Percentiles rank a stretch among this genome's conserved stretches.
Conservation (phyloP, 768 basidiomycete genomes). For the Porphyrellus cyaneotinctus region DNA sequence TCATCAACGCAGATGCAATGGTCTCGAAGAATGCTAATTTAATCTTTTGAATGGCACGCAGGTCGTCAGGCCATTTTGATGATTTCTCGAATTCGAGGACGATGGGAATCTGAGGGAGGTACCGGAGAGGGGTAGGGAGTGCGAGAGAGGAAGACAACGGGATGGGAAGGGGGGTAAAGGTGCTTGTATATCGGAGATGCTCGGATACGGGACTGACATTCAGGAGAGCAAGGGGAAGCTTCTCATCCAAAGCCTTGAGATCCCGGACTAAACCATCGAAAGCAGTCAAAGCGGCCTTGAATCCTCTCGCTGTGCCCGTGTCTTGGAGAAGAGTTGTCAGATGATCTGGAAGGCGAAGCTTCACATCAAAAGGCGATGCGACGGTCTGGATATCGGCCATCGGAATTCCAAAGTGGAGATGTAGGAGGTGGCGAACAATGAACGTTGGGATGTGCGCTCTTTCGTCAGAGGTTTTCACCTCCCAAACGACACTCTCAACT, state of each 20-base stretch:
- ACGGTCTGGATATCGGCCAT: slow-evolving; percentile 50
- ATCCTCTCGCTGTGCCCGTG: slow-evolving; percentile 45
- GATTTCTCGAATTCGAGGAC: slow-evolving; percentile 91
- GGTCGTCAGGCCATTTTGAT: slow-evolving; percentile 91
- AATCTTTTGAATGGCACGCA: slow-evolving; percentile 87
- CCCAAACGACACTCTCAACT: slow-evolving; percentile 94
- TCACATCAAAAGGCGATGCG: slow-evolving; percentile 54
- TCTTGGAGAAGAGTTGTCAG: slow-evolving; percentile 40
- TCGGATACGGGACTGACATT: slow-evolving; percentile 73
- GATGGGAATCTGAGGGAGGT: slow-evolving; percentile 66
- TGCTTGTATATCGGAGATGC: slow-evolving; percentile 76
- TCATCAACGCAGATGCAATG: slow-evolving; percentile 64
- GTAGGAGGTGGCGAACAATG: slow-evolving; percentile 72
- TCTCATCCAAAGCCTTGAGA: slow-evolving; percentile 68
- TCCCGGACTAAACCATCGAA: slow-evolving; percentile 75
- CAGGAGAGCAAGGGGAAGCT: slow-evolving; percentile 73
- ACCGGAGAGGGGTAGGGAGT: slow-evolving; percentile 58
- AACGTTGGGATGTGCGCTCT: slow-evolving; percentile 70
- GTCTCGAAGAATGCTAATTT: slow-evolving; percentile 90
- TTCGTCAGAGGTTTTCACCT: slow-evolving; percentile 75
- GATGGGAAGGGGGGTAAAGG: slow-evolving; percentile 76
- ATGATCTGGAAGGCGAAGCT: slow-evolving; percentile 55
- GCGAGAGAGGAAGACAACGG: slow-evolving; percentile 46
- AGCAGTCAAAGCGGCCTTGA: slow-evolving; percentile 69
- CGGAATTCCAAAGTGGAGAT: slow-evolving; percentile 68